phyloP scores from a whole-genome alignment of 805 yeast genomes.

The Metschnikowia drakensbergensis region DNA sequence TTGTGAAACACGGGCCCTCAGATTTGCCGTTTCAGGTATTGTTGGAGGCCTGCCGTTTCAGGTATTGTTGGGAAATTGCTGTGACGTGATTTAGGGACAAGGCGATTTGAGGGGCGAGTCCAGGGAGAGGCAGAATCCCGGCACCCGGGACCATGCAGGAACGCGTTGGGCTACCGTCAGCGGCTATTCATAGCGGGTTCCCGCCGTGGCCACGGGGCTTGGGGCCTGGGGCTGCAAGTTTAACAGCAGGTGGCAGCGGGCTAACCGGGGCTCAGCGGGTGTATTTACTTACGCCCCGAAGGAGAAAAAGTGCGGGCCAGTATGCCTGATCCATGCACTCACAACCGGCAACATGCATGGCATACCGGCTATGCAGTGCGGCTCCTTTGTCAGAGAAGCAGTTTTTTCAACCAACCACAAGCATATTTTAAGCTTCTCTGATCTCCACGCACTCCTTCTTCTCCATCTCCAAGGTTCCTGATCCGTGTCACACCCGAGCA shows the following conservation, averaged over 20 bases:
- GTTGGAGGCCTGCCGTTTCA: too few species aligned
- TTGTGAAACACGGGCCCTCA: too few species aligned
- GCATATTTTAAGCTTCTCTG: neutral
- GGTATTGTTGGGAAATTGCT: too few species aligned
- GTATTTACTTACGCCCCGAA: neutral
- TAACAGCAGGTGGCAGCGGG: neutral
- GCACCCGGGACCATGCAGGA: too few species aligned
- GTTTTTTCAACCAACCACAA: too few species aligned
- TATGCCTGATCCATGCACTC: neutral
- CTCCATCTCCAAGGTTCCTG: neutral
- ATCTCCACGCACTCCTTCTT: neutral
- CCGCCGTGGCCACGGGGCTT: neutral
- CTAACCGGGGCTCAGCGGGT: neutral
- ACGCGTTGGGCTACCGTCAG: too few species aligned
- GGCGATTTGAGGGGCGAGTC: too few species aligned
- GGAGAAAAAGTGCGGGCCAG: neutral
- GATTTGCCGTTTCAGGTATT: too few species aligned
- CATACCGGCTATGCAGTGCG: neutral
- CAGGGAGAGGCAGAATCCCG: too few species aligned
- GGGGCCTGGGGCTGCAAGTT: neutral
- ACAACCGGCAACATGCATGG: neutral
- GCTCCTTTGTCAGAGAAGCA: neutral
- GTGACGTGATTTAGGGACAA: too few species aligned
- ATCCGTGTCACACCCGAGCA: neutral
- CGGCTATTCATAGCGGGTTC: too few species aligned